phyloP scores from a whole-genome alignment of 495 filamentous ascomycete species.

The Hyaloscypha variabilis region DNA sequence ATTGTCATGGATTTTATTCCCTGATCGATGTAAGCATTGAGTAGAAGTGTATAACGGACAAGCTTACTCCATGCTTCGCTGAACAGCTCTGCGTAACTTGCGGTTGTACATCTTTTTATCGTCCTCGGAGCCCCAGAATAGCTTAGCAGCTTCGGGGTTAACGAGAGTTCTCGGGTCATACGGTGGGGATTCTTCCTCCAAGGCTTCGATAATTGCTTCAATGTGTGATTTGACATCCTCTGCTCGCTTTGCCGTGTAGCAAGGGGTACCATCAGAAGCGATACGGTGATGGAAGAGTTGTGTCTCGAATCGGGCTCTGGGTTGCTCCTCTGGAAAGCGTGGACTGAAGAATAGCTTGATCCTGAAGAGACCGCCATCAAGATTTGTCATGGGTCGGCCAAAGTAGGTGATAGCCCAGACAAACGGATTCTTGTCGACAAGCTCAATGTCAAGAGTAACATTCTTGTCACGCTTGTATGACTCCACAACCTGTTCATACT shows the following conservation, averaged over 20 bases:
- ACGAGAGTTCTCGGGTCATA: slow-evolving; percentile 92
- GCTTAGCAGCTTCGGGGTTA: slow-evolving; percentile 79
- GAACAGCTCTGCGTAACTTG: slow-evolving; percentile 66
- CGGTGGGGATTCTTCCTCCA: slow-evolving; percentile 85
- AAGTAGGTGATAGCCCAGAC: slow-evolving; percentile 76
- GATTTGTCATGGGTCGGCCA: slow-evolving; percentile 88
- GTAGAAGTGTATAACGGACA: neutral
- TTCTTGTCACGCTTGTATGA: slow-evolving; percentile 68
- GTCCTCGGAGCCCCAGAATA: slow-evolving; percentile 83
- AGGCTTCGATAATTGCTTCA: slow-evolving; percentile 76
- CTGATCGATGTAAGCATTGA: slow-evolving; percentile 14
- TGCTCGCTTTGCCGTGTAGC: slow-evolving; percentile 72
- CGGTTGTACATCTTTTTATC: slow-evolving; percentile 84
- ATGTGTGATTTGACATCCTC: slow-evolving; percentile 87
- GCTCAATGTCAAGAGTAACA: slow-evolving; percentile 70
- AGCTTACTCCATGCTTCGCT: slow-evolving; percentile 54
- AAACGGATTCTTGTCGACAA: slow-evolving; percentile 74
- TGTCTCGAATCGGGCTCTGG: slow-evolving; percentile 79
- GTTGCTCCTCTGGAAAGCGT: slow-evolving; percentile 90
- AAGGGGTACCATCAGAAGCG: slow-evolving; percentile 73
- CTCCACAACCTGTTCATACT: slow-evolving; percentile 82
- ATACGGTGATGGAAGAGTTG: slow-evolving; percentile 89
- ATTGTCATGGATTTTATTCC: slow-evolving; percentile 10
- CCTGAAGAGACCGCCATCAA: slow-evolving; percentile 89
- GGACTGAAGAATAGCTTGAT: slow-evolving; percentile 82